Evolutionary conservation across 2,329 filamentous ascomycete species (phyloP).

Genomic region (Verticillium alfalfae): DNA sequence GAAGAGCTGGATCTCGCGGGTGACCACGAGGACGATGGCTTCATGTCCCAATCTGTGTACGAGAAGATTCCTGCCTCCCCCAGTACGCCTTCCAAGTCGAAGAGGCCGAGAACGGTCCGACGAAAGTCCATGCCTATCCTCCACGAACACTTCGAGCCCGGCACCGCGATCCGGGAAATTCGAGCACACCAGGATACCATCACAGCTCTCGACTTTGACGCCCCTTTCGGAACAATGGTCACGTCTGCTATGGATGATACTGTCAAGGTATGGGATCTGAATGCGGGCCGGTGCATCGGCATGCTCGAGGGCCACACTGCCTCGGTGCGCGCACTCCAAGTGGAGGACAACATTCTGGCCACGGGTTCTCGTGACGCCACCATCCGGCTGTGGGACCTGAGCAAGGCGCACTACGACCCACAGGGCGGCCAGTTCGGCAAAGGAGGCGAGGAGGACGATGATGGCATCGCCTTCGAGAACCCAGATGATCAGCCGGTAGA

Average conservation of each 20-base stretch:
- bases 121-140: conserved; percentile 88
- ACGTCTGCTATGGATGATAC: conserved; percentile 90
- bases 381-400: conserved; percentile 91
- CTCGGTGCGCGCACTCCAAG: conserved; percentile 85
- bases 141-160: conserved; percentile 91
- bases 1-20: conserved; percentile 48
- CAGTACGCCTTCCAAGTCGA: conserved; percentile 43
- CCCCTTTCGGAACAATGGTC: conserved; percentile 93
- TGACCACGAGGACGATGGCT: conserved; percentile 48
- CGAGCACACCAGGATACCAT: conserved; percentile 84
- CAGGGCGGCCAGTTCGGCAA: conserved; percentile 56
- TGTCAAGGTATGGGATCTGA: conserved; percentile 93
- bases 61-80: conserved; percentile 69
- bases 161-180: conserved; percentile 81
- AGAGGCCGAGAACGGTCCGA: conserved; percentile 52
- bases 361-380: conserved; percentile 94
- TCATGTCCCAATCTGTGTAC: conserved; percentile 98
- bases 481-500: conserved; percentile 63
- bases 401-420: conserved; percentile 77
- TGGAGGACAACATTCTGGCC: conserved; percentile 91
- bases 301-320: conserved; percentile 89
- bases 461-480: conserved; percentile 69
- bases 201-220: conserved; percentile 90
- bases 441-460: conserved; percentile 54
- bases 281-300: conserved; percentile 86